Conservation (phyloP, 2,329 filamentous ascomycete genomes). For the Aspergillus ochraceus region DNA sequence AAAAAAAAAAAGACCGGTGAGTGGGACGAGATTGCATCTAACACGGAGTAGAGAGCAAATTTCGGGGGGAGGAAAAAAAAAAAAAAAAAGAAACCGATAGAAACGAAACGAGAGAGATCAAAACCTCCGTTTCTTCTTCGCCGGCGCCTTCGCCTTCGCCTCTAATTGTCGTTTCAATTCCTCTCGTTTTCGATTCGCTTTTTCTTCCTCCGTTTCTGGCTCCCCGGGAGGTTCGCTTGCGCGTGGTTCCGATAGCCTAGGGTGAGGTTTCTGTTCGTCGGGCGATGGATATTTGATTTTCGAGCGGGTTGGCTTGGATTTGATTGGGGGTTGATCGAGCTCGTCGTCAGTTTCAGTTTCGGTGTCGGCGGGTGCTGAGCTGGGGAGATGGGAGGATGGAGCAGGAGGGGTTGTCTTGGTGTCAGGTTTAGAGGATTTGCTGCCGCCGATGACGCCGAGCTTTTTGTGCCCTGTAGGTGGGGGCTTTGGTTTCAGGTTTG, state of each 20-base stretch:
- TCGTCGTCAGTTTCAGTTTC: background rate
- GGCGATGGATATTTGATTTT: background rate
- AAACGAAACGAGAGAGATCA: constrained; percentile 29
- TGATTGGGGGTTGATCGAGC: no score
- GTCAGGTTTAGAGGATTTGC: background rate
- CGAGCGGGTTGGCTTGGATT: background rate
- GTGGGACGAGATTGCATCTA: no score
- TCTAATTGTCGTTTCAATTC: constrained; percentile 57
- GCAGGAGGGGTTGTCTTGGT: constrained; percentile 10
- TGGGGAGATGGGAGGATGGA: background rate
- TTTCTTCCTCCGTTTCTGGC: constrained; percentile 49
- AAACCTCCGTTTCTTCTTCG: constrained; percentile 60
- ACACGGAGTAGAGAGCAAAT: no score
- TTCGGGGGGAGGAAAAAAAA: background rate
- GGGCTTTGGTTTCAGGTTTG: constrained; percentile 1
- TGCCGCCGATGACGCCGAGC: constrained; percentile 39
- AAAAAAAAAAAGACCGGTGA: no score
- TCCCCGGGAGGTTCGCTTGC: constrained; percentile 12
- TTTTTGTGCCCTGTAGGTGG: constrained; percentile 15
- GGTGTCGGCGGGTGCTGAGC: background rate
- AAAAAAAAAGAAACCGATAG: background rate
- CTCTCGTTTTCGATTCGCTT: constrained; percentile 55
- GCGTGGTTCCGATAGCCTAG: background rate
- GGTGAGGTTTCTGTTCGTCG: constrained; percentile 5
- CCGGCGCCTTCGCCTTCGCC: constrained; percentile 51